Base-by-base conservation (phyloP, 257 asterid species). In the Solanum clarkiae region DNA sequence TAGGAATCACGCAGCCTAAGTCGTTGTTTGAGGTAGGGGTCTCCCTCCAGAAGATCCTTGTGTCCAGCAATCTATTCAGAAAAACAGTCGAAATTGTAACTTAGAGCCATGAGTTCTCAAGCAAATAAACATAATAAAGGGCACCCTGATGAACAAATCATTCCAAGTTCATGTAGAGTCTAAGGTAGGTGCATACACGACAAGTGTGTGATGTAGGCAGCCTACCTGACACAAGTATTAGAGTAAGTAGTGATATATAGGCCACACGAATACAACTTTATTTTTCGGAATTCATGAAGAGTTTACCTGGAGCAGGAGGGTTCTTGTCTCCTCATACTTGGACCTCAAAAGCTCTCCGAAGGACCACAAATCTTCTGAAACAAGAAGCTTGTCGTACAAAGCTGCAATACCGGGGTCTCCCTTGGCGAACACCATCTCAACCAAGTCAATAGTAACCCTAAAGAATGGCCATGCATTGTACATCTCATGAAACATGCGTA, bases 401-500 rank as follows among this genome's bases (percentile, higher is more conserved):
- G 91, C 87, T 45, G 94, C 94, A 17, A 91, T 91, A 10, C 89
- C 93, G 0, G 93, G 92, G 69, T 91, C 88, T 40, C 93, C 94
- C 90, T 91, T 91, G n/a, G 93, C 94, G 4, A 91, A 89, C 75
- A 91, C 94, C 94, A 91, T 91, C 82, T 91, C 94, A 51, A 91
- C 86, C 14, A 91, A 87, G 84, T 91, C 94, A 40, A 90, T 87
- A 9, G 94, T 91, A 83, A 90, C 92, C 42, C 92, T 88, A 84
- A 91, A 91, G 90, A 91, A 91, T 54, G 94, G 92, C 94, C 94
- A 91, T 20, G 42, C 87, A 7, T 90, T 91, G 90, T 91, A 91
- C 94, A 91, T 91, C 10, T 86, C 89, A 14, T 89, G 90, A 40
- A 91, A 84, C 87, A 86, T 88, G 84, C 85, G 90, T 17, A 91